Evolutionary conservation across 2,329 filamentous ascomycete genomes (phyloP).

Genomic region (Aureobasidium zeae): DNA sequence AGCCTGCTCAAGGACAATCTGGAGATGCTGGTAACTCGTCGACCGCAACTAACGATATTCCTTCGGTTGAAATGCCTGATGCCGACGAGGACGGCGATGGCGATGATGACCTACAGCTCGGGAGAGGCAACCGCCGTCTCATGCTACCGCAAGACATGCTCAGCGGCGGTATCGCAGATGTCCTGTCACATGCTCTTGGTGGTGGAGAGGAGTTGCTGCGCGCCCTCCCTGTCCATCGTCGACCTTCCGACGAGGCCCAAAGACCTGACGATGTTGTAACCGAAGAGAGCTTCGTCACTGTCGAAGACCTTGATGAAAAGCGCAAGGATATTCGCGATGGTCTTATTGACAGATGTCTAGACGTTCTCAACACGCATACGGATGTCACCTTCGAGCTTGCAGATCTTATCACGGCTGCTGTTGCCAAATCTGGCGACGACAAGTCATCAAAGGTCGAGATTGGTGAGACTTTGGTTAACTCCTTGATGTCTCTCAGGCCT

Average conservation of each 20-base stretch:
- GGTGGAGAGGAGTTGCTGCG: conserved; percentile 12
- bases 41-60: conserved; percentile 8
- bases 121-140: conserved; percentile 7
- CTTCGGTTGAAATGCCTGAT: conserved; percentile 34
- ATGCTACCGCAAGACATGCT: conserved; percentile 10
- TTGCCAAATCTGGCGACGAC: conserved; percentile 49
- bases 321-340: conserved; percentile 63
- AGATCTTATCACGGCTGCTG: conserved; percentile 70
- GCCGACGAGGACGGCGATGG: conserved; percentile 18
- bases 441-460: conserved; percentile 59
- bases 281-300: conserved; percentile 43
- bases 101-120: neutral
- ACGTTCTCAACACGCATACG: conserved; percentile 80
- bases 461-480: conserved; percentile 72
- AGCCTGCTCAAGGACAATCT: conserved; percentile 5
- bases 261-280: conserved; percentile 17
- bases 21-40: neutral
- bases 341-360: conserved; percentile 80
- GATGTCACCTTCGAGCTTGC: conserved; percentile 84
- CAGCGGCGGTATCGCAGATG: conserved; percentile 9
- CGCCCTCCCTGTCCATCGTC: conserved; percentile 7
- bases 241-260: conserved; percentile 4
- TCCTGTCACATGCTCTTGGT: conserved; percentile 11
- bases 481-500: conserved; percentile 58
- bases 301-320: conserved; percentile 71